phyloP scores from a whole-genome alignment of 768 basidiomycete genomes.

The Tylopilus balloui region DNA sequence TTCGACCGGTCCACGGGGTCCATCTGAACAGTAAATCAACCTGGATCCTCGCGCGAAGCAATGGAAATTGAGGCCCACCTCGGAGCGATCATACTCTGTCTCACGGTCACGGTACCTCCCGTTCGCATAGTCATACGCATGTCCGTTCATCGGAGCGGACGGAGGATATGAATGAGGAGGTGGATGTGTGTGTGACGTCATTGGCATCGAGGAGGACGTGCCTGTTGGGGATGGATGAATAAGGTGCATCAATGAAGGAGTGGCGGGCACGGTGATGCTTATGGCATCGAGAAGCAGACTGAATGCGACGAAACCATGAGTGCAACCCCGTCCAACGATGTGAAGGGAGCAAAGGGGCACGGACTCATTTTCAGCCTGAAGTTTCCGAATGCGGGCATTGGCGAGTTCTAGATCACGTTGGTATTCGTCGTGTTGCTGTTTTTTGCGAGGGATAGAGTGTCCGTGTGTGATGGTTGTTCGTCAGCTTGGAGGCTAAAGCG shows the following conservation, averaged over 20 bases:
- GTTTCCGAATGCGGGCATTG: conserved; percentile 25
- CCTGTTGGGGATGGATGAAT: conserved; percentile 26
- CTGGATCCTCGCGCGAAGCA: neutral
- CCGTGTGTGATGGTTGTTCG: neutral
- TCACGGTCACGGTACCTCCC: conserved; percentile 27
- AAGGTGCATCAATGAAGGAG: conserved; percentile 31
- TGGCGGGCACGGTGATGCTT: conserved; percentile 30
- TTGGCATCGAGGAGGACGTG: conserved; percentile 16
- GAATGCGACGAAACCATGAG: neutral
- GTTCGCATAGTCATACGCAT: conserved; percentile 21
- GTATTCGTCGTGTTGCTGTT: conserved; percentile 23
- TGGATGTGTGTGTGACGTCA: conserved; percentile 16
- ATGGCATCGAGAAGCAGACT: conserved; percentile 34
- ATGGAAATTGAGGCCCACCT: conserved; percentile 7
- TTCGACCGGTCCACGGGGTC: conserved; percentile 17
- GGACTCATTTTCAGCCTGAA: conserved; percentile 33
- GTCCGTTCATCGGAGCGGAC: conserved; percentile 22
- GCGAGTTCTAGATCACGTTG: conserved; percentile 27
- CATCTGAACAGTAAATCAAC: conserved; percentile 1
- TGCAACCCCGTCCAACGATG: neutral
- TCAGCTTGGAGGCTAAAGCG: neutral
- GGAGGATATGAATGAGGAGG: conserved; percentile 8
- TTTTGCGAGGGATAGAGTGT: neutral
- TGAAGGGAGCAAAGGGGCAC: conserved; percentile 1
- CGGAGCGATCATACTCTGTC: conserved; percentile 21